These are phyloP conservation scores for Globisporangium spiculum DNA, from an alignment of 352 stramenopile species.

Conservation along the genomic window DNA sequence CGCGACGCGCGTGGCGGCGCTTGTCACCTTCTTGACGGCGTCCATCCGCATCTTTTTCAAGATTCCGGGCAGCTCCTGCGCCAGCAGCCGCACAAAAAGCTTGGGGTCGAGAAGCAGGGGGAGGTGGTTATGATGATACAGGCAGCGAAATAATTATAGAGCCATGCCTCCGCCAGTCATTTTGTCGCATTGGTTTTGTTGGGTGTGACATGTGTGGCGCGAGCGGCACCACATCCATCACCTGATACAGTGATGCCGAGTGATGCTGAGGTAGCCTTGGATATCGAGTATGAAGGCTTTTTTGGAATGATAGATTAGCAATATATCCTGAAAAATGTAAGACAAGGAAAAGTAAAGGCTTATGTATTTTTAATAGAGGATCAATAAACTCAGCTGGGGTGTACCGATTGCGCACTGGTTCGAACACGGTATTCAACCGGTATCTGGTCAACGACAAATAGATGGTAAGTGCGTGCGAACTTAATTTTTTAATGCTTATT, in stretches of 20 bases:
- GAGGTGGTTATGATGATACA: neutral
- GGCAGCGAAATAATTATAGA: neutral
- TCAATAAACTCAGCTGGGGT: neutral
- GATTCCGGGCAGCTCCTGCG: conserved; percentile 19
- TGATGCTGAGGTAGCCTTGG: neutral
- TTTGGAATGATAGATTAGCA: neutral
- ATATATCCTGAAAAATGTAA: too few species aligned
- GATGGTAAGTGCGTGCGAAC: neutral
- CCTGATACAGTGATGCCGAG: neutral
- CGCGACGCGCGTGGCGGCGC: conserved; percentile 41
- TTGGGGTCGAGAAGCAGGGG: neutral
- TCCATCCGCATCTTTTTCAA: conserved; percentile 55
- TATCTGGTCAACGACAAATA: neutral
- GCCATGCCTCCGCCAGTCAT: conserved; percentile 8
- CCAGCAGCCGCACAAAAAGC: conserved; percentile 8
- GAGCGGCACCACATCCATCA: neutral
- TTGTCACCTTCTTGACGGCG: conserved; percentile 37
- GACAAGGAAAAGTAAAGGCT: too few species aligned
- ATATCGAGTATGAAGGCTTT: neutral
- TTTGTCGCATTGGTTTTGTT: conserved; percentile 2
- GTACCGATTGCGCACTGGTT: neutral
- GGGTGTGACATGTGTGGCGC: conserved; percentile 16
- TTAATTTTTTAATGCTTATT: neutral
- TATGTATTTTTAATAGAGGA: too few species aligned
- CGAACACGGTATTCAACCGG: conserved; percentile 4